Evolutionary conservation across 768 basidiomycete genomes (phyloP).

Genomic region (Pleurotus cornucopiae): DNA sequence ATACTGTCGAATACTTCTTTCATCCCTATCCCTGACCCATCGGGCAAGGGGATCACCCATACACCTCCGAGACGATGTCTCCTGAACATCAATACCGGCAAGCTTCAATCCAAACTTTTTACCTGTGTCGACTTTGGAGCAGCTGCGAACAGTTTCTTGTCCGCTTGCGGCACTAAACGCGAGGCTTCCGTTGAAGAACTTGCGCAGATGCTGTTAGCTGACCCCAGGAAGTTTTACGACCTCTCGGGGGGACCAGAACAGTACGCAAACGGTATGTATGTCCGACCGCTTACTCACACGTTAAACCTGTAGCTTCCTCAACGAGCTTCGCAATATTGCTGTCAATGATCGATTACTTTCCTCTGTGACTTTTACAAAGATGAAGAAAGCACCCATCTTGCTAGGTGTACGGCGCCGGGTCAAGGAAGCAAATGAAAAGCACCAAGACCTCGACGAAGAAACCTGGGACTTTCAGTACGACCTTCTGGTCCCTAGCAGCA

Average conservation of each 20-base stretch:
- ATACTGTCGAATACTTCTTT: constrained; percentile 56
- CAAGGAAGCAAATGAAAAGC: constrained; percentile 20
- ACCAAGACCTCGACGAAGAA: constrained; percentile 58
- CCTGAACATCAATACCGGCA: constrained; percentile 64
- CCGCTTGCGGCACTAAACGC: constrained; percentile 80
- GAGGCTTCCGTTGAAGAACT: constrained; percentile 81
- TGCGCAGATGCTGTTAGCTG: constrained; percentile 59
- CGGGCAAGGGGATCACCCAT: constrained; percentile 22
- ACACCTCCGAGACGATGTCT: constrained; percentile 35
- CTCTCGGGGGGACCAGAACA: constrained; percentile 64
- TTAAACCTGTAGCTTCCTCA: constrained; percentile 56
- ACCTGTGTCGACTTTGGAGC: constrained; percentile 86
- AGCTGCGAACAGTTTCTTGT: constrained; percentile 78
- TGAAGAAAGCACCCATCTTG: constrained; percentile 71
- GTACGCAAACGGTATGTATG: constrained; percentile 34
- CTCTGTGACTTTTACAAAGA: constrained; percentile 45
- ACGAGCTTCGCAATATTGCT: constrained; percentile 83
- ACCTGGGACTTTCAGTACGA: constrained; percentile 74
- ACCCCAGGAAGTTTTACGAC: constrained; percentile 69
- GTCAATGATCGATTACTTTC: constrained; percentile 63
- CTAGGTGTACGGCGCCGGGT: constrained; percentile 66
- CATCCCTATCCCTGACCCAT: constrained; percentile 58
- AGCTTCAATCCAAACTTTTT: constrained; percentile 79
- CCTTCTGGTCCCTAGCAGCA: constrained; percentile 61
- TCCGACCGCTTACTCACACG: no score